Percentiles rank a stretch among this genome's conserved stretches.
phyloP scores from a whole-genome alignment of 1,284 basidiomycete genomes.

The Cryptococcus depauperatus region DNA sequence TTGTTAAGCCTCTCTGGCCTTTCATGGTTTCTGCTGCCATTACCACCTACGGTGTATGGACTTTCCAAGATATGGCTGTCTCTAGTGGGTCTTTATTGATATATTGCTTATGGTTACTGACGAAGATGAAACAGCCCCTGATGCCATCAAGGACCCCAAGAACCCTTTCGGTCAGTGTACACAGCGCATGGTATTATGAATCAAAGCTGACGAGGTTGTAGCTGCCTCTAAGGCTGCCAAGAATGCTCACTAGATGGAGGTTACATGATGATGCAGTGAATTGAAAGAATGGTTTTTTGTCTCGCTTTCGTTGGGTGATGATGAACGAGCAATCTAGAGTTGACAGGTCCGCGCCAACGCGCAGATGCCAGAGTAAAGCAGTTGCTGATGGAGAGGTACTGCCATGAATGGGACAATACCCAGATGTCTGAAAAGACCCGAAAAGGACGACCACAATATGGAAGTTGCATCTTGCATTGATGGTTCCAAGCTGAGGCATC shows the following conservation, averaged over 20 bases:
- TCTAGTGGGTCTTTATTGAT: constrained; percentile 8
- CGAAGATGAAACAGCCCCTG: constrained; percentile 18
- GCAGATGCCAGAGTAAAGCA: too few species aligned
- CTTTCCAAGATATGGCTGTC: constrained; percentile 12
- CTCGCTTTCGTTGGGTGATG: too few species aligned
- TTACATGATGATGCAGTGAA: constrained; percentile 9
- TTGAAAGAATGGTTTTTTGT: not conserved
- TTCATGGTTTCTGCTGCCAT: constrained; percentile 45
- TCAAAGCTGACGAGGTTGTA: constrained; percentile 2
- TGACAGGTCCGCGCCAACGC: too few species aligned
- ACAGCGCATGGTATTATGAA: not conserved
- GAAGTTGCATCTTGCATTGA: too few species aligned
- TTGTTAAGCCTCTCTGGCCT: constrained; percentile 19
- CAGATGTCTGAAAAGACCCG: too few species aligned
- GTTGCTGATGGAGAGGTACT: too few species aligned
- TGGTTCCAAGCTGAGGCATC: too few species aligned
- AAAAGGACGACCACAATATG: too few species aligned
- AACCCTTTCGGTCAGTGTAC: constrained; percentile 26
- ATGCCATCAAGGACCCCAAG: constrained; percentile 30
- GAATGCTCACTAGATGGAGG: constrained; percentile 13
- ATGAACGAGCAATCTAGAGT: too few species aligned
- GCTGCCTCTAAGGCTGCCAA: constrained; percentile 16
- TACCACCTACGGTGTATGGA: constrained; percentile 45
- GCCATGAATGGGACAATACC: too few species aligned
- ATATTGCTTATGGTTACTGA: not conserved